Conservation (phyloP, 2,329 filamentous ascomycete species). For the Chaetomium sp. region DNA sequence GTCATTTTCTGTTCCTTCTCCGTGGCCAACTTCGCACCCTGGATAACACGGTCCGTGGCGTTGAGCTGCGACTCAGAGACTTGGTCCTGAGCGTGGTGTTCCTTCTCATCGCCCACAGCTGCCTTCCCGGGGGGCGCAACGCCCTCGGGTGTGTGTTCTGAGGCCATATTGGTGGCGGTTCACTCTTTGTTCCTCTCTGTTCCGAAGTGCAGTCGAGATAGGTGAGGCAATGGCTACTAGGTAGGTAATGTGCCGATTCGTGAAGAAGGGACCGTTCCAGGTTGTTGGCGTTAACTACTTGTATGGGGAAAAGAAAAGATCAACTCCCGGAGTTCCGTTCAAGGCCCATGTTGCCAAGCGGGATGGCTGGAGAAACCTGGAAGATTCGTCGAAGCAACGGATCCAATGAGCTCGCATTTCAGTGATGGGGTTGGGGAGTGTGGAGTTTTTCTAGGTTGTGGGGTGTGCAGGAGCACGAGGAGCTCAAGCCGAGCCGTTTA, state of each 20-base stretch:
- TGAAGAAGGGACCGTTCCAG: too few species aligned
- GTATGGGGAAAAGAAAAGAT: slow-evolving; percentile 16
- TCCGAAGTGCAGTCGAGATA: not conserved
- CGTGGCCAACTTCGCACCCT: slow-evolving; percentile 53
- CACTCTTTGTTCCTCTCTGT: not conserved
- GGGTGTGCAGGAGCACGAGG: not conserved
- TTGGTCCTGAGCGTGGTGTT: slow-evolving; percentile 27
- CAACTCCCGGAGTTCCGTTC: slow-evolving; percentile 2
- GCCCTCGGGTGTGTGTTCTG: slow-evolving; percentile 9
- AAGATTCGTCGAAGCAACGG: slow-evolving; percentile 8
- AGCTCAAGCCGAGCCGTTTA: not conserved
- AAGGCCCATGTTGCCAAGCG: slow-evolving; percentile 1
- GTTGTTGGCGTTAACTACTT: slow-evolving; percentile 7
- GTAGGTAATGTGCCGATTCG: not conserved
- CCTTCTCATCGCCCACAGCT: slow-evolving; percentile 15
- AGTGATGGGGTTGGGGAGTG: not conserved
- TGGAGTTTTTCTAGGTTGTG: not conserved
- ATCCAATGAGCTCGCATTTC: slow-evolving; percentile 19
- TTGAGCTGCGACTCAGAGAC: slow-evolving; percentile 27
- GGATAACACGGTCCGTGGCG: slow-evolving; percentile 43
- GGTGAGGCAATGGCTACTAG: not conserved
- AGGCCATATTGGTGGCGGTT: slow-evolving; percentile 21
- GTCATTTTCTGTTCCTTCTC: slow-evolving; percentile 71
- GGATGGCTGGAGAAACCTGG: not conserved
- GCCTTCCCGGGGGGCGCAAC: slow-evolving; percentile 5